Conservation (phyloP, 768 basidiomycete species). For the Crassisporium funariophilum region DNA sequence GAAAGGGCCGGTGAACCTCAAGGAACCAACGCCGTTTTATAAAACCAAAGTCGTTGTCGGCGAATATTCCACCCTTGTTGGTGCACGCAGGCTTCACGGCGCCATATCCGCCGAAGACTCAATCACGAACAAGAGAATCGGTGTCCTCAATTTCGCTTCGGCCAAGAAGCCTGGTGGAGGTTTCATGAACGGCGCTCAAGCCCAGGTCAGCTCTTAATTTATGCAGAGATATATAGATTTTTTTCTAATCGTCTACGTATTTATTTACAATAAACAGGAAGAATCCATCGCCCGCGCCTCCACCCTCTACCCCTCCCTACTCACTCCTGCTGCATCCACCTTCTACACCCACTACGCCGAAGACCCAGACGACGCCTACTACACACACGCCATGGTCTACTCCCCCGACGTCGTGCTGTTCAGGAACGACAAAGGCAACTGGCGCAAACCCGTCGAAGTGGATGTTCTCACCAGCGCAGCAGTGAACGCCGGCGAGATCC, state of each 20-base stretch:
- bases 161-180: constrained; percentile 78
- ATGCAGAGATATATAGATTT: not conserved
- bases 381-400: constrained; percentile 78
- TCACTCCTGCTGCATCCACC: constrained; percentile 48
- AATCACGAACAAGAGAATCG: constrained; percentile 24
- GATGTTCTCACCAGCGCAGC: constrained; percentile 73
- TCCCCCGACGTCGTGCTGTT: constrained; percentile 63
- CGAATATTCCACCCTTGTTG: constrained; percentile 27
- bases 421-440: constrained; percentile 59
- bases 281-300: constrained; percentile 77
- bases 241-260: too few species aligned
- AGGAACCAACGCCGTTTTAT: not conserved
- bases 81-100: constrained; percentile 20
- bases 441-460: constrained; percentile 55
- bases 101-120: not conserved
- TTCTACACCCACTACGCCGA: constrained; percentile 63
- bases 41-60: constrained; percentile 19
- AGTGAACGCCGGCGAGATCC: constrained; percentile 59
- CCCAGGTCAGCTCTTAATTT: constrained; percentile 41
- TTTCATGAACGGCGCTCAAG: constrained; percentile 70
- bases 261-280: constrained; percentile 35
- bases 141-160: constrained; percentile 73
- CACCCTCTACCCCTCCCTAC: constrained; percentile 67
- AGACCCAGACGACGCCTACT: constrained; percentile 56
- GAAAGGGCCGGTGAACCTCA: not conserved